Conservation (phyloP, 2,329 filamentous ascomycete genomes). For the Ceratocystis papillata region DNA sequence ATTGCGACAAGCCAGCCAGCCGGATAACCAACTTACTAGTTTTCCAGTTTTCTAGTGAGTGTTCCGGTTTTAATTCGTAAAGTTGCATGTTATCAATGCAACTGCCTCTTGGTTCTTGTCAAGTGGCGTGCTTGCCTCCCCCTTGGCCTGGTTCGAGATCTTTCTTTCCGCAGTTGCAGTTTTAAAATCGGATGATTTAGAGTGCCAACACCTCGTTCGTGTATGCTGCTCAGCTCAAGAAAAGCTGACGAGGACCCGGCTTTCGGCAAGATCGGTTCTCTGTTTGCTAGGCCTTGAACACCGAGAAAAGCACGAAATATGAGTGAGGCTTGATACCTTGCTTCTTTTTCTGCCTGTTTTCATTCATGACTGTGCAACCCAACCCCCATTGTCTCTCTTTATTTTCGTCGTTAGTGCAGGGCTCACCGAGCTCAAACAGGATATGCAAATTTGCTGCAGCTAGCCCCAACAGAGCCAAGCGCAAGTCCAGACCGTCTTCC, state of each 20-base stretch:
- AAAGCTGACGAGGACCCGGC: slow-evolving; percentile 7
- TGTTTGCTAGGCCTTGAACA: neutral
- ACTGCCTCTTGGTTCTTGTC: neutral
- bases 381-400: slow-evolving; percentile 1
- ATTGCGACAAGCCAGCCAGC: no score
- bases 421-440: neutral
- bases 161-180: neutral
- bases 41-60: neutral
- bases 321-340: neutral
- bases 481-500: neutral
- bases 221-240: neutral
- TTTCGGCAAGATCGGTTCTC: slow-evolving; percentile 18
- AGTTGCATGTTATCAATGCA: slow-evolving; percentile 16
- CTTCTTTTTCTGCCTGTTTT: neutral
- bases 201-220: neutral
- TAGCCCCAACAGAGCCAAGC: neutral
- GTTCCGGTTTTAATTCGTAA: slow-evolving; percentile 21
- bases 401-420: slow-evolving; percentile 4
- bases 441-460: neutral
- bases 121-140: neutral
- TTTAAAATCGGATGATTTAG: slow-evolving; percentile 8
- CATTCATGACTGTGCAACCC: neutral
- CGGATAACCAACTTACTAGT: no score
- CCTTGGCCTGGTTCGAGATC: neutral
- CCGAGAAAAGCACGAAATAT: slow-evolving; percentile 21